phyloP scores from a whole-genome alignment of 768 basidiomycete genomes.

The Hemileccinum impolitum region DNA sequence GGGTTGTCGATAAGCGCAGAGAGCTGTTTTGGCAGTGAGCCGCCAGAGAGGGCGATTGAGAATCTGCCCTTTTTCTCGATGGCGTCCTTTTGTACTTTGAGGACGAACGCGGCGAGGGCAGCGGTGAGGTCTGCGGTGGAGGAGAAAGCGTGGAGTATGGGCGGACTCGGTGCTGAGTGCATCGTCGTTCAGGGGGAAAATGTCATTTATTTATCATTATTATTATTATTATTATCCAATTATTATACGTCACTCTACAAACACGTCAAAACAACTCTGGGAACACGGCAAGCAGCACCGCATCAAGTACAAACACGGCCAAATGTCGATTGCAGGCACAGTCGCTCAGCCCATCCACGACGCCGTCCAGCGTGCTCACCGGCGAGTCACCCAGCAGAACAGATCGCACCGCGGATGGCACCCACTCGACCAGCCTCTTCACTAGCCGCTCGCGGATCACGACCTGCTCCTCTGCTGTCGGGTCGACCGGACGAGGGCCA shows the following conservation, averaged over 20 bases:
- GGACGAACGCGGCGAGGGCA: conserved; percentile 75
- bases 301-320: conserved; percentile 68
- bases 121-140: conserved; percentile 50
- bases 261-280: conserved; percentile 58
- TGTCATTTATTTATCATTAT: background rate
- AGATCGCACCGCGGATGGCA: conserved; percentile 42
- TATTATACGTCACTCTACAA: conserved; percentile 25
- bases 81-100: conserved; percentile 86
- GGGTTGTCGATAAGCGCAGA: conserved; percentile 60
- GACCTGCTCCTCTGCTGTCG: conserved; percentile 71
- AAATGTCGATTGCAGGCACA: conserved; percentile 78
- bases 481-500: conserved; percentile 66
- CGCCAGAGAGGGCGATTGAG: conserved; percentile 91
- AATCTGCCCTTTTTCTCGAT: conserved; percentile 87
- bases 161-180: conserved; percentile 58
- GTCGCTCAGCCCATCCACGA: conserved; percentile 60
- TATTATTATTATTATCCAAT: background rate
- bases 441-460: conserved; percentile 46
- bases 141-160: conserved; percentile 72
- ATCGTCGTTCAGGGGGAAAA: conserved; percentile 25
- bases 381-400: conserved; percentile 50
- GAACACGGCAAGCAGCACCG: conserved; percentile 65
- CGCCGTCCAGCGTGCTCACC: conserved; percentile 44
- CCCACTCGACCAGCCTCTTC: conserved; percentile 34
- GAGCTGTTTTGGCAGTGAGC: conserved; percentile 84